Conservation (phyloP, 257 asterid genomes). For the Solanum peruvianum region DNA sequence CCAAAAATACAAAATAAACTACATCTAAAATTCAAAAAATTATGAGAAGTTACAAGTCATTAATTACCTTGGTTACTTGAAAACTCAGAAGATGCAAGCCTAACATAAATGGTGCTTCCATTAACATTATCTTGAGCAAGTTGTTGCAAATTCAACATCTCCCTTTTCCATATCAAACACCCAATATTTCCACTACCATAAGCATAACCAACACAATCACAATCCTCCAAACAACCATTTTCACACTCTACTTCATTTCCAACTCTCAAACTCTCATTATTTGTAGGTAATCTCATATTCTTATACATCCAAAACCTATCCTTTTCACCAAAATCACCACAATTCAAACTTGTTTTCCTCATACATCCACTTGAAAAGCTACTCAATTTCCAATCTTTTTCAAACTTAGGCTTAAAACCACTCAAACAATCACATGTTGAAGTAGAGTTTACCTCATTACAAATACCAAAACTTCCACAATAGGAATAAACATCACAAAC, state of each 20-base stretch:
- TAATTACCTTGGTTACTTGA: background rate
- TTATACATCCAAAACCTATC: background rate
- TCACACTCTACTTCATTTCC: background rate
- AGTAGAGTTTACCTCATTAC: background rate
- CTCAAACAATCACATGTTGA: background rate
- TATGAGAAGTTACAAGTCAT: background rate
- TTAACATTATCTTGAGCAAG: background rate
- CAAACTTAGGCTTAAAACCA: background rate
- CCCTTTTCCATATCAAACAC: background rate
- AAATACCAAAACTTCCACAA: background rate
- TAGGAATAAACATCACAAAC: background rate
- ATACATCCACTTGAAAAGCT: conserved; percentile 1
- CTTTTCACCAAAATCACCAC: background rate
- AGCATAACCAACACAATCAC: background rate
- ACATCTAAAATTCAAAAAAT: background rate
- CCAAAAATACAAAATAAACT: background rate
- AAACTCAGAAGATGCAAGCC: background rate
- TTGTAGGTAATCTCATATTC: background rate
- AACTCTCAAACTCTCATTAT: background rate
- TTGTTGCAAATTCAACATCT: background rate
- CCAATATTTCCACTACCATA: background rate
- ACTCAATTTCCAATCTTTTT: background rate
- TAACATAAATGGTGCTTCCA: background rate
- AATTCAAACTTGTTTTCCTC: background rate
- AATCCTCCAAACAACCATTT: background rate